phyloP scores from a whole-genome alignment of 202 grass and related monocot species.

The Cymbopogon flexuosus region DNA sequence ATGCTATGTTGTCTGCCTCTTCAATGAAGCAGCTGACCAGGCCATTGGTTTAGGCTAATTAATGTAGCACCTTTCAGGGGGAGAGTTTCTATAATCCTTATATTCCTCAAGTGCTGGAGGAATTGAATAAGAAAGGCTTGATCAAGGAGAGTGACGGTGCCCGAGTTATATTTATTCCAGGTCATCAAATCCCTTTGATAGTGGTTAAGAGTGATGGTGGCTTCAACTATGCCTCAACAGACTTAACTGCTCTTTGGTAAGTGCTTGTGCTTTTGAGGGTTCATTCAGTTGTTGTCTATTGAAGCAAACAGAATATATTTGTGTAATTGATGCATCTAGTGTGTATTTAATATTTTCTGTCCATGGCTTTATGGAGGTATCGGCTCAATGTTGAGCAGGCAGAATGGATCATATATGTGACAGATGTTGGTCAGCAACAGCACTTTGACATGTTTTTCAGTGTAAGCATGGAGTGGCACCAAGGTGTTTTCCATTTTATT shows the following conservation, averaged over 20 bases:
- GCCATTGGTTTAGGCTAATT: conserved; percentile 28
- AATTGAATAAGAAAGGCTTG: conserved; percentile 54
- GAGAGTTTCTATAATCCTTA: conserved; percentile 97
- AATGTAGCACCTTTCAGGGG: conserved; percentile 44
- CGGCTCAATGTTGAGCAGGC: conserved; percentile 79
- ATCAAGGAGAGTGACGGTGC: conserved; percentile 84
- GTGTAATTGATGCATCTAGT: neutral
- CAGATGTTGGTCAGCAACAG: conserved; percentile 94
- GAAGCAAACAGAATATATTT: conserved; percentile 2
- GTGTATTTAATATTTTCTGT: conserved; percentile 15
- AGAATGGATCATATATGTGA: conserved; percentile 94
- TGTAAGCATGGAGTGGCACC: conserved; percentile 35
- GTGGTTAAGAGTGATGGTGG: conserved; percentile 90
- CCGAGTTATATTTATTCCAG: conserved; percentile 69
- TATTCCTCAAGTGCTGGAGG: conserved; percentile 64
- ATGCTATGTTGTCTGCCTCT: conserved; percentile 1
- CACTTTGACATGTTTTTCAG: conserved; percentile 96
- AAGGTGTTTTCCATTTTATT: neutral
- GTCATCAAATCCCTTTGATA: conserved; percentile 81
- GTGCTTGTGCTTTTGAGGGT: conserved; percentile 2
- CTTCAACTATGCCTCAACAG: conserved; percentile 94
- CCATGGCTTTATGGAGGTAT: conserved; percentile 51
- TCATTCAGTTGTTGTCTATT: neutral
- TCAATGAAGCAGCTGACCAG: neutral
- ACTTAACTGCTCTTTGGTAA: conserved; percentile 85